Conservation (phyloP, 257 asterid genomes). For the Scutellaria barbata region DNA sequence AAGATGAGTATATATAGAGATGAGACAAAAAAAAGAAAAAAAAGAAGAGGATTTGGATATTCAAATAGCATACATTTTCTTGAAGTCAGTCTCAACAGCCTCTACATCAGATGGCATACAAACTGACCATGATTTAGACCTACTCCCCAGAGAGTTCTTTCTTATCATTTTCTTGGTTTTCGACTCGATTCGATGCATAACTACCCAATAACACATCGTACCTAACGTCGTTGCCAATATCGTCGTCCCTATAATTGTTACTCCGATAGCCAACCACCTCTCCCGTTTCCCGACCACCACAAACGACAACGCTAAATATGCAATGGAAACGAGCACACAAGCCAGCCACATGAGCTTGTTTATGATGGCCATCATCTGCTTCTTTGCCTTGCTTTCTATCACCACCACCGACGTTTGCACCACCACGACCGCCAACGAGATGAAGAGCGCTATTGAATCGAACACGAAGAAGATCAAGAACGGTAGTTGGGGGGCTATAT, state of each 20-base stretch:
- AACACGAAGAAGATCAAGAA: constrained; percentile 56
- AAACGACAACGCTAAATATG: constrained; percentile 55
- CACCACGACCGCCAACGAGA: constrained; percentile 61
- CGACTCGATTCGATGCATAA: constrained; percentile 51
- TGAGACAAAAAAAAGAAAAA: too few species aligned
- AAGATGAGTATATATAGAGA: too few species aligned
- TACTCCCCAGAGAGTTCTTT: constrained; percentile 38
- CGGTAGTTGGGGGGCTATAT: constrained; percentile 44
- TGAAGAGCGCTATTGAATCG: constrained; percentile 56
- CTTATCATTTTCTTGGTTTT: constrained; percentile 38
- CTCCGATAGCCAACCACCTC: constrained; percentile 54
- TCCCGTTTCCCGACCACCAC: constrained; percentile 53
- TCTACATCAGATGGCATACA: constrained; percentile 60
- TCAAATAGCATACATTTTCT: constrained; percentile 90
- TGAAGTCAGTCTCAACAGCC: constrained; percentile 56
- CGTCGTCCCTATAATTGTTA: constrained; percentile 52
- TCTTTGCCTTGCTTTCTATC: constrained; percentile 64
- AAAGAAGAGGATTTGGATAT: too few species aligned
- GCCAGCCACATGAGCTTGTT: constrained; percentile 69
- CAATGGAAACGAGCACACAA: constrained; percentile 58
- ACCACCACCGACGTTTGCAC: constrained; percentile 64
- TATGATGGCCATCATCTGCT: constrained; percentile 61
- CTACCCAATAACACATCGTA: constrained; percentile 62
- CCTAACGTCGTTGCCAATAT: constrained; percentile 55
- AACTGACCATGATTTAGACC: constrained; percentile 49